Base-by-base conservation (phyloP, 106 monocot species). In the Apostasia ramifera region DNA sequence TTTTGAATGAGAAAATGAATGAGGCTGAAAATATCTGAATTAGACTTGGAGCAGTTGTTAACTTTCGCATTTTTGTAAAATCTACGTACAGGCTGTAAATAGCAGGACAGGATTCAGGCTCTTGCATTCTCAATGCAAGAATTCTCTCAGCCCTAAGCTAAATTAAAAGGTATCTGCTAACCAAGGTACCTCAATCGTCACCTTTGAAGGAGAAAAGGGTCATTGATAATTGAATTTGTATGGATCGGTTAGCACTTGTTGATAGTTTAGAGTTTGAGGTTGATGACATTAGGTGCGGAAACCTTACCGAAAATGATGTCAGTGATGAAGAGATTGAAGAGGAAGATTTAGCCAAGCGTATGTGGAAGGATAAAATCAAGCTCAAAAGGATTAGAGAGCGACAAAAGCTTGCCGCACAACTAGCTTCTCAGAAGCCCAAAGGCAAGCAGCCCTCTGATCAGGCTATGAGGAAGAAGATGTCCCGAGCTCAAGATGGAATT, bases 401-500 rank as follows among this genome's bases (percentile, higher is more conserved):
- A 43, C 74, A 87, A 58, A 89, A 78, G 70, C 71, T 89, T 61
- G 78, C 62, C 4, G 68, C 43, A 8, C 88, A 78, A 37, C 79
- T 77, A 55, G 82, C 78, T 64, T 60, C 68, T 9, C 81, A 87
- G 4, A 89, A 85, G 26, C 14, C 75, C 7, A 90, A 81, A 68
- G 71, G 71, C 45, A 92, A 90, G 70, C 83, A 67, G 1, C 55
- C 82, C 6, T 92, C 97, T 6, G 97, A 92, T 46, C 97, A 98
- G 66, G 97, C 97, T 63, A 76, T 79, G 41, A 75, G 97, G 47
- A 98, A 98, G 59, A 98, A 92, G 66, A 98, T 92, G 85, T 79
- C 97, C n/a, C 71, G 97, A 71, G 97, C 92, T 1, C 97, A 98
- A 71, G 97, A 98, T 75, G 97, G 97, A 41, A 98, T 98, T 55